These are phyloP conservation scores for Danielia oregonensis DNA, from an alignment of 805 yeast species.

Conservation along the genomic window DNA sequence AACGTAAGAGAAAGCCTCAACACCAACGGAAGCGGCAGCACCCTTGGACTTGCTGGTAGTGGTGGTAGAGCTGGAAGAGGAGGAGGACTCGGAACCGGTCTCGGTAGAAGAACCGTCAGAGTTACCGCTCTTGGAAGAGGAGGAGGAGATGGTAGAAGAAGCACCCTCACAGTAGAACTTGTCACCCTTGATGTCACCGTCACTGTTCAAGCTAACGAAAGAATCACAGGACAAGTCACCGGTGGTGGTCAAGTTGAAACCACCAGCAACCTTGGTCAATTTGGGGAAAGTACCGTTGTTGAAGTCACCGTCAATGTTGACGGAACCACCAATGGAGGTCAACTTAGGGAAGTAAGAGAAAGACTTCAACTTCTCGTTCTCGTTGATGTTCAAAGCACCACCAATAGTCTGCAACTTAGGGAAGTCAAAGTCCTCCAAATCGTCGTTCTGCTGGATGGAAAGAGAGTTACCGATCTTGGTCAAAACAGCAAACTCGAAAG, in stretches of 20 bases:
- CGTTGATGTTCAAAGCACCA: constrained; percentile 90
- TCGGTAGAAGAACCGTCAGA: constrained; percentile 21
- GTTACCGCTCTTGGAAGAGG: constrained; percentile 37
- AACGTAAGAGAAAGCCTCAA: constrained; percentile 22
- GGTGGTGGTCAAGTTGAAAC: constrained; percentile 73
- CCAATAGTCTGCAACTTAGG: constrained; percentile 68
- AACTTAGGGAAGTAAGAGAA: constrained; percentile 74
- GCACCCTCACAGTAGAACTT: constrained; percentile 60
- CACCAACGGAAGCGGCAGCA: constrained; percentile 24
- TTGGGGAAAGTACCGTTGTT: constrained; percentile 71
- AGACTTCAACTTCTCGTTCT: constrained; percentile 68
- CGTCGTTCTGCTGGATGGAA: constrained; percentile 67
- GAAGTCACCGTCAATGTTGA: constrained; percentile 75
- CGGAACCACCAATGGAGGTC: constrained; percentile 82
- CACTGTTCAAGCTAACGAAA: constrained; percentile 66
- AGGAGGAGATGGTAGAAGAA: constrained; percentile 39
- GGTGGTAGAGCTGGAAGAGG: constrained; percentile 18
- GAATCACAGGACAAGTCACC: constrained; percentile 79
- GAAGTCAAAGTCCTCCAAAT: constrained; percentile 67
- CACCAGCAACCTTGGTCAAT: constrained; percentile 84
- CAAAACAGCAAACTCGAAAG: constrained; percentile 53
- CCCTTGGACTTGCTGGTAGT: constrained; percentile 17
- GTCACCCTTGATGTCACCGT: constrained; percentile 90
- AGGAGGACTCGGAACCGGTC: constrained; percentile 25
- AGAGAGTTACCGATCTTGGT: constrained; percentile 75